Evolutionary conservation across 2,329 filamentous ascomycete genomes (phyloP).

Genomic region (Chaetomiaceae sp.): DNA sequence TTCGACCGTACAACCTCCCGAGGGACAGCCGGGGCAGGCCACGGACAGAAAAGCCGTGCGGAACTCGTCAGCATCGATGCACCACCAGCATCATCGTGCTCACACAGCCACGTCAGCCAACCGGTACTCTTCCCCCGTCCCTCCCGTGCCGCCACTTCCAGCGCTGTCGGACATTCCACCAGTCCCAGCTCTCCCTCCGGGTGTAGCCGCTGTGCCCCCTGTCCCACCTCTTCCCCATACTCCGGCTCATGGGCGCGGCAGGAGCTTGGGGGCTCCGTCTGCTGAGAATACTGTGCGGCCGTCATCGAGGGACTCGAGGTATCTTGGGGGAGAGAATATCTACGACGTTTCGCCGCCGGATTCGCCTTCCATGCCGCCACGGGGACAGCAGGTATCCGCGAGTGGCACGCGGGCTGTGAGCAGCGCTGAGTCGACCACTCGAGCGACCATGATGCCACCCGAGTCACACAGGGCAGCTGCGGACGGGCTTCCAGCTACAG

Average conservation of each 20-base stretch:
- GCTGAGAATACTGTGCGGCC: slow-evolving; percentile 13
- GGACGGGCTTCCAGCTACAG: not conserved
- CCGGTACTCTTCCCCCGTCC: slow-evolving; percentile 17
- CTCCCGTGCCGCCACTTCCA: slow-evolving; percentile 26
- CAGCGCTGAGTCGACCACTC: slow-evolving; percentile 5
- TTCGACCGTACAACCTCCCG: not conserved
- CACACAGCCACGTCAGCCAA: slow-evolving; percentile 15
- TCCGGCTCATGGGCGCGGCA: slow-evolving; percentile 31
- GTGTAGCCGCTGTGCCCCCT: slow-evolving; percentile 19
- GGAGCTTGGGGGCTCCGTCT: slow-evolving; percentile 31
- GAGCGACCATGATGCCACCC: slow-evolving; percentile 6
- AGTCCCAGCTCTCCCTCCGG: slow-evolving; percentile 24
- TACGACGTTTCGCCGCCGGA: slow-evolving; percentile 46
- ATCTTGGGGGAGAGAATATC: slow-evolving; percentile 36
- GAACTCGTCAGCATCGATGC: slow-evolving; percentile 19
- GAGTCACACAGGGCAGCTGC: slow-evolving; percentile 15
- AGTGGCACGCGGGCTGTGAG: slow-evolving; percentile 20
- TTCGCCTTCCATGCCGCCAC: slow-evolving; percentile 33
- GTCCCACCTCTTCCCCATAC: slow-evolving; percentile 11
- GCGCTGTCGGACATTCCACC: slow-evolving; percentile 16
- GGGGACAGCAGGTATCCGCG: slow-evolving; percentile 13
- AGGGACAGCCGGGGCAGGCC: not conserved
- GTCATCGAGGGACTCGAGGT: slow-evolving; percentile 20
- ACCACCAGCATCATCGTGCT: slow-evolving; percentile 19
- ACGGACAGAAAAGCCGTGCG: slow-evolving; percentile 10